phyloP scores from a whole-genome alignment of 2,329 filamentous ascomycete genomes.

The Mycogone perniciosa region DNA sequence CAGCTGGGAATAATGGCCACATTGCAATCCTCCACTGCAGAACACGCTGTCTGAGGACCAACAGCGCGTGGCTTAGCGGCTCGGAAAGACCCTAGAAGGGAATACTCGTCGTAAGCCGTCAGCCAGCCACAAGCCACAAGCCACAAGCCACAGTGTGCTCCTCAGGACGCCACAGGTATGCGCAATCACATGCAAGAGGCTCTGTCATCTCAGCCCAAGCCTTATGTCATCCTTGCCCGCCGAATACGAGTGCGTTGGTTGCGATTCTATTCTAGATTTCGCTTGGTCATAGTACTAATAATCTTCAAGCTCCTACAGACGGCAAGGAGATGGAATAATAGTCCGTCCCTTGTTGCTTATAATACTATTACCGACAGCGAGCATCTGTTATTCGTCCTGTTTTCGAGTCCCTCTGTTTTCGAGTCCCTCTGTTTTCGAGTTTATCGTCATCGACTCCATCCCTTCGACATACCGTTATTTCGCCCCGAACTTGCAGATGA shows the following conservation, averaged over 20 bases:
- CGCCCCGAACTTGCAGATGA: neutral
- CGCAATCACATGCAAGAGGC: slow-evolving; percentile 12
- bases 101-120: too few relatives aligned
- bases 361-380: neutral
- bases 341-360: neutral
- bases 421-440: neutral
- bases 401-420: too few relatives aligned
- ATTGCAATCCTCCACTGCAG: slow-evolving; percentile 8
- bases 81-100: neutral
- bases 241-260: slow-evolving; percentile 1
- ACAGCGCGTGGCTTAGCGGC: neutral
- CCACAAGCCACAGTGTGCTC: slow-evolving; percentile 5
- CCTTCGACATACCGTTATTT: neutral
- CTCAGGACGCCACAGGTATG: slow-evolving; percentile 4
- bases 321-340: slow-evolving; percentile 3
- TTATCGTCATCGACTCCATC: neutral
- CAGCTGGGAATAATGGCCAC: slow-evolving; percentile 13
- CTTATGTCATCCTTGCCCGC: slow-evolving; percentile 15
- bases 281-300: neutral
- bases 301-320: neutral
- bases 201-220: neutral
- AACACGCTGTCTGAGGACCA: neutral
- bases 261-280: slow-evolving; percentile 1
- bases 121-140: neutral
- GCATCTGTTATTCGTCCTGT: neutral